Conservation (phyloP, 208 protist genomes). For the Crithidia thermophila region DNA sequence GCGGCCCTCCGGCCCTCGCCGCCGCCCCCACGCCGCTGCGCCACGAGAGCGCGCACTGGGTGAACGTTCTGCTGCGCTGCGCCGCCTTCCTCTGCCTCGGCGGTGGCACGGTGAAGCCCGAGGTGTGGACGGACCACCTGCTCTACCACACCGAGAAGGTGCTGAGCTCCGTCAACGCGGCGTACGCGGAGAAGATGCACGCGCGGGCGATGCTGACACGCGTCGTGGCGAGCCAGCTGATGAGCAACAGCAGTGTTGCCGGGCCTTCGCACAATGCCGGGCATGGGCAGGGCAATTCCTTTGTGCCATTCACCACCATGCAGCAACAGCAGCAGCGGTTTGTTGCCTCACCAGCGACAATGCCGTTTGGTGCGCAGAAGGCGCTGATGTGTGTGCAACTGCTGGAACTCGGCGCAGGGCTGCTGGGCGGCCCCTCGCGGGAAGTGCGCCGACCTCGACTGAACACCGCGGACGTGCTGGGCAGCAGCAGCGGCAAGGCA, state of each 20-base stretch:
- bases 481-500: neutral
- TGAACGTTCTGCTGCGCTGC: conserved; percentile 64
- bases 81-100: conserved; percentile 64
- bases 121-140: conserved; percentile 72
- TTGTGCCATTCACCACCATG: neutral
- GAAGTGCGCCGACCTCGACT: conserved; percentile 12
- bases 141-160: conserved; percentile 40
- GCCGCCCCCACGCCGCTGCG: conserved; percentile 24
- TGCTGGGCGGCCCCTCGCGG: conserved; percentile 13
- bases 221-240: conserved; percentile 3
- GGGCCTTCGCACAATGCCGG: no score
- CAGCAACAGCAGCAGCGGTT: neutral
- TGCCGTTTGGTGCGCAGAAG: neutral
- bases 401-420: conserved; percentile 29
- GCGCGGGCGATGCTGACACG: conserved; percentile 8
- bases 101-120: conserved; percentile 53
- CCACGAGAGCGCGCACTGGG: conserved; percentile 62
- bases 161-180: conserved; percentile 10
- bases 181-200: conserved; percentile 22
- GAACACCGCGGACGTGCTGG: neutral
- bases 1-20: conserved; percentile 1
- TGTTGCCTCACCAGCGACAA: neutral
- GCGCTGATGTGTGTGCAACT: conserved; percentile 25
- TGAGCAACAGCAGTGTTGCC: no score
- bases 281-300: no score